Base-by-base conservation (phyloP, 2,329 filamentous ascomycete species). In the Cordyceps farinosa region DNA sequence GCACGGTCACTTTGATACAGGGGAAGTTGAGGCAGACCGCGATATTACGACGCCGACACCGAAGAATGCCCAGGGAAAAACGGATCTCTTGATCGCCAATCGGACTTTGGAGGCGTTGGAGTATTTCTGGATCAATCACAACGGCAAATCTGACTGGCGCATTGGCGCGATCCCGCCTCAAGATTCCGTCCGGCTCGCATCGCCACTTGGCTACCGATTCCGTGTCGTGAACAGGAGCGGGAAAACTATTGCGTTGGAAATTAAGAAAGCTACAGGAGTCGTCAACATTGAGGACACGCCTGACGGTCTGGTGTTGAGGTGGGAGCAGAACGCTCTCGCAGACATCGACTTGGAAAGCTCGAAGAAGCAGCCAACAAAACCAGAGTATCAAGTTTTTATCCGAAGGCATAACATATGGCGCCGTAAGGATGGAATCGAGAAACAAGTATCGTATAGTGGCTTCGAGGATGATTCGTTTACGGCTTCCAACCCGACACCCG, bases 101-200 rank as follows among this genome's bases (percentile, higher is more conserved):
- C 67, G 64, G 0, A 71, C 67, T 2, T 63, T 64, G 2, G 63
- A 47, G 5, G 50, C 54, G 7, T 42, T 72, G 29, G 62, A 58
- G 3, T 63, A 67, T 30, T 69, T 65, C 8, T 72, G 71, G 70
- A 68, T 72, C 17, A 64, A 68, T 42, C 69, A 66, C 9, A 53
- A 47, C 2, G 59, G 62, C 5, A 38, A 38, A 29, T 70, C 5
- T 65, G 67, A 50, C 7, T 40, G 7, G 68, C 70, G 1, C 22
- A 29, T 29, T 15, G 9, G n/a, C 27, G 48, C 13, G 30, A 27
- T 30, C 7, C n/a, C 7, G 22, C 34, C 34, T 38, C 34, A 11
- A 38, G 34, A 38, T 10, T 38, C 34, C 34, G 34, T 38, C 7
- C 34, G 34, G 34, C 34, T 38, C 34, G 34, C 34, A 38, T 38